Evolutionary conservation across 2,329 filamentous ascomycete species (phyloP), one percentile per base, ranked within the genome.

Genomic region (Phyllosticta citrichinensis): DNA sequence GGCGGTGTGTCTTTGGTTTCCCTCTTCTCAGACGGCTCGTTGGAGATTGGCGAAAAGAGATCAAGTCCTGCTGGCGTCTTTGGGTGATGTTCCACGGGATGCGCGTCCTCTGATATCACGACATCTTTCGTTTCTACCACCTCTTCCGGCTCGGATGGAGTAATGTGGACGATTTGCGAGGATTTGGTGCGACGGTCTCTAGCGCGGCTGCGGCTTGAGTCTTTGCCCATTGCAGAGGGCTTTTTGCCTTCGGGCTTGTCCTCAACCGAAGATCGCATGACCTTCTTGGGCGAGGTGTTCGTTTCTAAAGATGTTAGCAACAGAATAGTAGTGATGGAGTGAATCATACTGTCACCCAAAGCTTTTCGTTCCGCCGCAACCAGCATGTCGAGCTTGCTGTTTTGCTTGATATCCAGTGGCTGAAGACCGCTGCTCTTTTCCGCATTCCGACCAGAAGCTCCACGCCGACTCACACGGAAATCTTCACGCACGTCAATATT

Each of bases 381-480:
- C 6, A 55, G 19, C 14, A 55, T 25, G 20, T 60, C 58, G 22
- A 57, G 51, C 11, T 57, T 56, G 33, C 33, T 25, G 25, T 60
- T 56, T 52, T 54, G 53, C 35, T 57, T 58, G 30, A 40, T 30
- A 14, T 57, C 55, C 5, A 57, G 20, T 12, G 59, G 54, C 5
- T 56, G 54, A 12, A 19, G 24, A 19, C 40, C n/a, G 33, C 56
- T 61, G 22, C 52, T 55, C n/a, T 56, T 57, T 3, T 62, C 60
- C 3, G 55, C 55, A 1, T n/a, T 19, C 9, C 27, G 33, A 20
- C 33, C 24, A 14, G 54, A 27, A 14, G 5, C n/a, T 17, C 58
- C 20, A 6, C 60, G 52, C 24, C 79, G 74, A 63, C 73, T 80
- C 67, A 78, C 81, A 12, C 73, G 74, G 67, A 81, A 81, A 27